These are phyloP conservation scores for Dactylonectria macrodidyma DNA, from an alignment of 2,329 filamentous ascomycete species.

Conservation along the genomic window DNA sequence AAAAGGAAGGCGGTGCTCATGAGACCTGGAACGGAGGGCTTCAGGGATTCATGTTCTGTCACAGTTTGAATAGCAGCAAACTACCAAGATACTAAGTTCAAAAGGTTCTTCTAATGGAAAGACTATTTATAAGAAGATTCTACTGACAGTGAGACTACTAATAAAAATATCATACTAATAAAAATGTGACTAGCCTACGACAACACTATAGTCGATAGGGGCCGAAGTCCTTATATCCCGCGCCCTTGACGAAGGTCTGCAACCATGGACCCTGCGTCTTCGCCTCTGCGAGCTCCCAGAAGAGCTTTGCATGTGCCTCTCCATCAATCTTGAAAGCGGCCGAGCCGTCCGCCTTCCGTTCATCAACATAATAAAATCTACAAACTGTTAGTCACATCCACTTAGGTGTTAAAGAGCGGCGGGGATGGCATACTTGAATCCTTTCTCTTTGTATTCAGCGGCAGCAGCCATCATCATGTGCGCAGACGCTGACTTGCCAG, in stretches of 20 bases:
- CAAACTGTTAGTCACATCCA: constrained; percentile 7
- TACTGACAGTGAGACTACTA: too few species aligned
- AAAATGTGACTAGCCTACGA: too few species aligned
- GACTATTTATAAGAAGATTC: too few species aligned
- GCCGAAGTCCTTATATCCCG: constrained; percentile 46
- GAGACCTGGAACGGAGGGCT: background rate
- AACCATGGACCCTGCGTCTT: constrained; percentile 61
- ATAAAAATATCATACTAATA: too few species aligned
- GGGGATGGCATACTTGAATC: constrained; percentile 51
- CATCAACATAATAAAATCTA: constrained; percentile 68
- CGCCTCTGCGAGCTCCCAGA: constrained; percentile 55
- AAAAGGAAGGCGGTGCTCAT: too few species aligned
- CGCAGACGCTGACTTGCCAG: constrained; percentile 57
- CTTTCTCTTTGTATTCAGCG: constrained; percentile 51
- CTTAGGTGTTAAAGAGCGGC: background rate
- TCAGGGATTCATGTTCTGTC: background rate
- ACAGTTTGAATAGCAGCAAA: too few species aligned
- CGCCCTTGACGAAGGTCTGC: constrained; percentile 60
- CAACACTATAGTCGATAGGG: too few species aligned
- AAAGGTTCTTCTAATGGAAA: background rate
- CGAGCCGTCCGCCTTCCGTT: constrained; percentile 59
- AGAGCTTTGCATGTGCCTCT: constrained; percentile 58
- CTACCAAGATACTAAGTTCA: background rate
- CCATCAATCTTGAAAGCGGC: constrained; percentile 53
- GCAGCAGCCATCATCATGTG: constrained; percentile 51